Evolutionary conservation across 2,329 filamentous ascomycete species (phyloP), one percentile per base, ranked within the genome.

Genomic region (Fusarium domesticum): DNA sequence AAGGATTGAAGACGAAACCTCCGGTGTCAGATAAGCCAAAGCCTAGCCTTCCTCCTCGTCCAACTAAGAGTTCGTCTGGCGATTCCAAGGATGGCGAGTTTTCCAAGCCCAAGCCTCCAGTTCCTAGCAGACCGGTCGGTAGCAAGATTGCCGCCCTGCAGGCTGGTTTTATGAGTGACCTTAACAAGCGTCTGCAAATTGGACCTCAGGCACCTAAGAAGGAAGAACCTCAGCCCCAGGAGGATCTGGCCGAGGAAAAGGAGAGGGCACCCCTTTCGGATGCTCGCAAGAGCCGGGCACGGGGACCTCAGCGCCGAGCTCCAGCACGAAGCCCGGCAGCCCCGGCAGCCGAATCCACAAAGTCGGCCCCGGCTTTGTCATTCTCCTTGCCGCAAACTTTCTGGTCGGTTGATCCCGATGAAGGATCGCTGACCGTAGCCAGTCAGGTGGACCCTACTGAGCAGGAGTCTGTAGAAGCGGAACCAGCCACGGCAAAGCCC

Each of bases 61-160:
- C 83, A 6, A 71, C 70, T n/a, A 87, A 83, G 60, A 61, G 60
- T 18, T 51, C 57, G 36, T 51, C 74, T 61, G 55, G 63, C 14
- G 58, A 75, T 60, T 61, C 64, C 45, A 60, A 72, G 46, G 69
- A 72, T 17, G 63, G 70, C 69, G 74, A 36, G 63, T 70, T n/a
- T n/a, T n/a, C 14, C 11, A 95, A 90, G 64, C 68, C 80, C n/a
- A 97, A 96, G 64, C 91, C 93, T 5, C 79, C 83, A 0, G 79
- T 97, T 2, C 91, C 93, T 10, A 65, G 53, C 23, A 82, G 89
- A 35, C 88, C 90, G 2, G 77, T 78, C 34, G 88, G 88, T 8
- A 81, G 83, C 58, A 97, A 97, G 72, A 95, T 98, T 64, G 89
- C 91, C 14, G 87, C 89, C 18, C 73, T 98, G 23, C 90, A 95